Evolutionary conservation across 108 stramenopile genomes (phyloP).

Genomic region (Stephanodiscus triporus): DNA sequence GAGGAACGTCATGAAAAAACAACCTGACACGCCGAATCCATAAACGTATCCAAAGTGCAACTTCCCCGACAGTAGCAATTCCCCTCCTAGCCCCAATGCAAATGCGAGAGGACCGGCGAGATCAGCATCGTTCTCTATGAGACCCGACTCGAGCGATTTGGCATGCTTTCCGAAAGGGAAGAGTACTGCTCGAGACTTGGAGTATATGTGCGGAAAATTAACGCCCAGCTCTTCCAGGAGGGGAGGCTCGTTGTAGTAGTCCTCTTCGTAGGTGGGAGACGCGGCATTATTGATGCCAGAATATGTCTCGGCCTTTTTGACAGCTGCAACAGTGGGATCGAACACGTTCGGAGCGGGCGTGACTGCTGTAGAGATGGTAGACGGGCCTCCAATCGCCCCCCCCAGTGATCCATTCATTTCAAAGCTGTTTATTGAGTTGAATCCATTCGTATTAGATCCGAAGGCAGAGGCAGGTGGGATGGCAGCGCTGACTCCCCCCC

Average conservation of each 20-base stretch:
- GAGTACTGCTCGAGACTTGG: conserved; percentile 91
- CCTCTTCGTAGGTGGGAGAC: conserved; percentile 28
- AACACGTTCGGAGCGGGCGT: conserved; percentile 29
- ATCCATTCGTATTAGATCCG: not conserved
- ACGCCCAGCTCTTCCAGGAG: conserved; percentile 98
- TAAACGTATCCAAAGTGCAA: conserved; percentile 99
- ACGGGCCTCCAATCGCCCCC: conserved; percentile 32
- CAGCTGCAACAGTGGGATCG: conserved; percentile 26
- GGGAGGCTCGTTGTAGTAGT: conserved; percentile 95
- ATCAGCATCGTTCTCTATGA: conserved; percentile 85
- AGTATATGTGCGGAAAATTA: conserved; percentile 91
- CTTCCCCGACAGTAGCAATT: conserved; percentile 92
- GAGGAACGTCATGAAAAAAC: conserved; percentile 82
- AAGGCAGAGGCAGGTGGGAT: too few species aligned
- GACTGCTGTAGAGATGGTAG: conserved; percentile 12
- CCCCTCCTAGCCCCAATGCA: conserved; percentile 84
- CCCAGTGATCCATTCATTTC: conserved; percentile 27
- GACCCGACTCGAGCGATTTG: conserved; percentile 29
- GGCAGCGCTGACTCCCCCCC: not conserved
- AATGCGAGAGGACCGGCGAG: conserved; percentile 97
- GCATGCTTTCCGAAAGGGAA: conserved; percentile 63
- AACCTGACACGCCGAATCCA: conserved; percentile 95
- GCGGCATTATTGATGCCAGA: conserved; percentile 4
- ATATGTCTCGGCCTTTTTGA: not conserved
- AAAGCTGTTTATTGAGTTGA: not conserved